Base-by-base conservation (phyloP, 1,284 basidiomycete species). In the Ceratobasidium sp. region DNA sequence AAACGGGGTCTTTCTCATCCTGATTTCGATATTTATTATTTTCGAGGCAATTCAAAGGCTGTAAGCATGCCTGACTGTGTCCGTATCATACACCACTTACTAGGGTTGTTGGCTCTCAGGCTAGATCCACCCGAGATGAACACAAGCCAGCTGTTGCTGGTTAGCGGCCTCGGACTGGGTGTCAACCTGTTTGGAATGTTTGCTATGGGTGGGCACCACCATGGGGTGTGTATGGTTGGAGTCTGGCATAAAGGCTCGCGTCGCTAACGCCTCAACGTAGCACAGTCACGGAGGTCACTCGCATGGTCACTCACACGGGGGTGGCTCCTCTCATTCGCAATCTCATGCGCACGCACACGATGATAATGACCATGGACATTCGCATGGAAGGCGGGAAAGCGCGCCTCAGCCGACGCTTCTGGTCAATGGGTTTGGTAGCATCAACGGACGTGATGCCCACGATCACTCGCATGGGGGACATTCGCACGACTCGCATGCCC, bases 181-280 rank as follows among this genome's bases (percentile, higher is more conserved):
- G 96, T 99, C 69, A 99, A 99, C 78, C 79, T 99, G 32, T 98
- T 98, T 75, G 97, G 97, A 34, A 98, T 99, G 96, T 95, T 96
- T 79, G 97, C 97, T 0, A 99, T 97, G 83, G 97, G 97, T 6
- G 93, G 93, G 1, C 93, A 95, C 78, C 92, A 93, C 77, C 92
- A 94, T 78, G 92, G 94, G 80, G 87, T 90, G 77, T 42, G 84
- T 65, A 40, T 42, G 29, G 7, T n/a, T 50, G 20, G 35, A 45
- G 22, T 31, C 34, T 69, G 13, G 6, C n/a, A 1, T 25, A 40
- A 35, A 20, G n/a, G 4, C 34, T 17, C 29, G 27, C 27, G 3
- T 38, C 12, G 34, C 10, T 29, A 22, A 38, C 15, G 32, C 42
- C 20, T 27, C 32, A 1, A 13, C 43, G 38, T 20, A 65, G 60